Percentiles rank a stretch among this genome's conserved stretches.
phyloP scores from a whole-genome alignment of 306 rosid species.

The Mimosa bimucronata region DNA sequence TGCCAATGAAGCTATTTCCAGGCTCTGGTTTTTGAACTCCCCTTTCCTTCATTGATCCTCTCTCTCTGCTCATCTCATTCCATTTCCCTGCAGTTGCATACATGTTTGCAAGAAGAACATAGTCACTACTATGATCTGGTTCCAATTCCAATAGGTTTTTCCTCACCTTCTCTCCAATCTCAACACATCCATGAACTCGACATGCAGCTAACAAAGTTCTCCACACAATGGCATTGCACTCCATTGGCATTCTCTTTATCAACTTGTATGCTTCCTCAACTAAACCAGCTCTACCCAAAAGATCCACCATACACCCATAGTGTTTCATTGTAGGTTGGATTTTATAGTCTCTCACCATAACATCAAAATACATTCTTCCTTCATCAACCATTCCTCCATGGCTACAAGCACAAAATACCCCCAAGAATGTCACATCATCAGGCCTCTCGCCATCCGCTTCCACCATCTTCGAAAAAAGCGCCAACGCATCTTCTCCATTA shows the following conservation, averaged over 20 bases:
- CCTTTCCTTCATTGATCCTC: conserved; percentile 49
- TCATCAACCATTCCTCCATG: conserved; percentile 70
- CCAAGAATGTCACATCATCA: conserved; percentile 69
- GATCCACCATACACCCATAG: conserved; percentile 85
- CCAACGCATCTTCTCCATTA: conserved; percentile 52
- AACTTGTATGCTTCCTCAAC: conserved; percentile 64
- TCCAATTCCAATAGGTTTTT: conserved; percentile 60
- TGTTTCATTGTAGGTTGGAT: conserved; percentile 73
- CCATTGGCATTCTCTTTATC: conserved; percentile 60
- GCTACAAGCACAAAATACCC: conserved; percentile 76
- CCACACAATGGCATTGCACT: conserved; percentile 76
- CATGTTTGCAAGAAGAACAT: conserved; percentile 73
- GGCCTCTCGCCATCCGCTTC: conserved; percentile 54
- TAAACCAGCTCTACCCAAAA: conserved; percentile 75
- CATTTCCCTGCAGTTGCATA: conserved; percentile 72
- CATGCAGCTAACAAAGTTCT: conserved; percentile 76
- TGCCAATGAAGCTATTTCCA: conserved; percentile 56
- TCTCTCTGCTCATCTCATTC: conserved; percentile 55
- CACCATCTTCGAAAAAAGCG: conserved; percentile 54
- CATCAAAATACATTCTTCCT: conserved; percentile 56
- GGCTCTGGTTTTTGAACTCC: conserved; percentile 62
- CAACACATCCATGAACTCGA: conserved; percentile 56
- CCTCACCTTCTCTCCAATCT: conserved; percentile 70
- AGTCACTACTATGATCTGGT: conserved; percentile 73
- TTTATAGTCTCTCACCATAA: conserved; percentile 51